Base-by-base conservation (phyloP, 768 basidiomycete genomes). In the Suillus ampliporus region DNA sequence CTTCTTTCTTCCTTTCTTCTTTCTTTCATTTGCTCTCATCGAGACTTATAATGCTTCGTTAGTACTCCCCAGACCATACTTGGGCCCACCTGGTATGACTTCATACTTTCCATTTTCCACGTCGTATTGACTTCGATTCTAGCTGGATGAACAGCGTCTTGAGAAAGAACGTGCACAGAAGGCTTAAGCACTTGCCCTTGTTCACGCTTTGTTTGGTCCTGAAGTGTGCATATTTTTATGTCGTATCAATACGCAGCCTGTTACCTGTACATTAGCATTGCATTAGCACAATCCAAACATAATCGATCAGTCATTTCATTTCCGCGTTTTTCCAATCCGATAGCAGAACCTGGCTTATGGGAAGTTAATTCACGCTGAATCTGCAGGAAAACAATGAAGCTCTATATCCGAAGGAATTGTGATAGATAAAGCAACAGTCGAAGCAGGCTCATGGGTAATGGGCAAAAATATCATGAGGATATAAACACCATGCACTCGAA, bases 91-190 rank as follows among this genome's bases (percentile, higher is more conserved):
- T 69, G 54, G 74, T 74, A 38, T 19, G 76, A 71, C 41, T 19
- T 28, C 61, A 31, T 21, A 34, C 43, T 11, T n/a, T 26, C 14
- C 17, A 31, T 23, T n/a, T 21, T 10, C 21, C 14, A n/a, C 61
- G 28, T 46, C 10, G 58, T 28, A 46, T 40, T 67, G 26, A 65
- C 51, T 53, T 61, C 21, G 47, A 14, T 15, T 5, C 38, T 58
- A 75, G 74, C 65, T 76, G 21, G 72, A 75, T 23, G 71, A 74
- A n/a, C 68, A 72, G 44, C 67, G 74, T 23, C 67, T 73, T 17
- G 66, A 74, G 57, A 70, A 64, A 52, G 58, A 64, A 40, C 43
- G 46, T 8, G 56, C 51, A 31, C 40, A 65, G 19, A 66, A 53
- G 43, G 54, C 54, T 40, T 56, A 56, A n/a, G 54, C 23, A 35